Base-by-base conservation (phyloP, 768 basidiomycete genomes). In the Punctularia strigosozonata region DNA sequence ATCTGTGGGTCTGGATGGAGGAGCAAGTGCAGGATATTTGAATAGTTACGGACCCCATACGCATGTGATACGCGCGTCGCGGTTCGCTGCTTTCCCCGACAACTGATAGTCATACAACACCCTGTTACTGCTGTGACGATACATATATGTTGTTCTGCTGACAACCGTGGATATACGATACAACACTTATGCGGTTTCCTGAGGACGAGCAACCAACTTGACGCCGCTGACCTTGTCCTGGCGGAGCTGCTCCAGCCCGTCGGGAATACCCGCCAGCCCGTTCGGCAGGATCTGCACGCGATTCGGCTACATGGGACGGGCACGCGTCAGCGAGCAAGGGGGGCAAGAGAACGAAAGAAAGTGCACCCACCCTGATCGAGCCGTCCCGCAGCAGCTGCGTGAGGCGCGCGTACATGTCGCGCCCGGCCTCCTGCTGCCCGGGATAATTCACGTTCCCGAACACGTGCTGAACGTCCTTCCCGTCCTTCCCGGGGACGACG, bases 201-300 rank as follows among this genome's bases (percentile, higher is more conserved):
- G 60, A 6, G 69, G 69, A 35, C 47, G 58, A 41, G 53, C 58
- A 37, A 71, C 57, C 25, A 73, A 47, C 48, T 71, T 72, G 19
- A 59, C 49, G 3, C 65, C 66, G 33, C 66, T 68, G 14, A 71
- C 60, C 43, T 62, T 50, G 23, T 60, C 58, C 3, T 55, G 52
- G 42, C 61, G 52, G 47, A 74, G 46, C 32, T 62, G 56, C 48
- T 60, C 54, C 35, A 75, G 47, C 6, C 64, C 73, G 12, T 51
- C 51, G 23, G 50, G 47, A 30, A 73, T 63, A 25, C 25, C 26
- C 3, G 24, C 23, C 3, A 39, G 26, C 3, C 38, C 38, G 4
- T 31, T 31, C n/a, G 24, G 12, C 3, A 39, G 4, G 6, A 39
- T 26, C 23, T 36, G 10, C 26, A 39, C 38, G 15, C n/a, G n/a